phyloP scores from a whole-genome alignment of 768 basidiomycete genomes.

The Boletus subparvulus region DNA sequence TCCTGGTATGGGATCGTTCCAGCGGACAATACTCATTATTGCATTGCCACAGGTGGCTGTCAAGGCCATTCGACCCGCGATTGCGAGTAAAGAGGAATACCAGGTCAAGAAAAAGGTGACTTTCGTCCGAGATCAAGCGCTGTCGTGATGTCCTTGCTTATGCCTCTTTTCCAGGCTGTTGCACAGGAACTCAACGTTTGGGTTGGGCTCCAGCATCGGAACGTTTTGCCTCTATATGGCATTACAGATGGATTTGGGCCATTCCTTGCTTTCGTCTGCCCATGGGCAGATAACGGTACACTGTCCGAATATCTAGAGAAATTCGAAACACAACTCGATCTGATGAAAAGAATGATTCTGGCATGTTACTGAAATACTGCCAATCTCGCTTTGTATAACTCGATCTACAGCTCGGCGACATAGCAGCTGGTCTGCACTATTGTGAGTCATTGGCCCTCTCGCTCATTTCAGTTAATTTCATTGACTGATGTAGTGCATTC shows the following conservation, averaged over 20 bases:
- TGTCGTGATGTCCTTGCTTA: slow-evolving; percentile 7
- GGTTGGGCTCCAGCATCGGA: slow-evolving; percentile 28
- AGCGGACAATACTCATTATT: background rate
- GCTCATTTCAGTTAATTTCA: background rate
- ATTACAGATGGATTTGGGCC: slow-evolving; percentile 26
- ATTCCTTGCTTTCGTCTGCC: slow-evolving; percentile 33
- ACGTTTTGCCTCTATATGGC: slow-evolving; percentile 33
- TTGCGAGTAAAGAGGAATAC: background rate
- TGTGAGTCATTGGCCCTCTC: slow-evolving; percentile 3
- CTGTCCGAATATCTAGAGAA: slow-evolving; percentile 30
- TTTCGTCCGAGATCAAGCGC: background rate
- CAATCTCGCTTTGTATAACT: background rate
- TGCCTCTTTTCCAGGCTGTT: slow-evolving; percentile 17
- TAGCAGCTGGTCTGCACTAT: slow-evolving; percentile 25
- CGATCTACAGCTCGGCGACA: slow-evolving; percentile 21
- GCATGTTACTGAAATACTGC: slow-evolving; percentile 1
- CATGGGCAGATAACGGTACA: slow-evolving; percentile 35
- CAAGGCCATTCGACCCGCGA: slow-evolving; percentile 21
- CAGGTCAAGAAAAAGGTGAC: slow-evolving; percentile 17
- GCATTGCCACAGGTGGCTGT: slow-evolving; percentile 24
- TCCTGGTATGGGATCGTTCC: background rate
- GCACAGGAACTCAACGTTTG: slow-evolving; percentile 32
- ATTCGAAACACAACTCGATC: slow-evolving; percentile 6
- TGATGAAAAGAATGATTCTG: slow-evolving; percentile 16
- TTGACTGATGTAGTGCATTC: slow-evolving; percentile 18